phyloP scores from a whole-genome alignment of 768 basidiomycete species.

The Tremella mesenterica region DNA sequence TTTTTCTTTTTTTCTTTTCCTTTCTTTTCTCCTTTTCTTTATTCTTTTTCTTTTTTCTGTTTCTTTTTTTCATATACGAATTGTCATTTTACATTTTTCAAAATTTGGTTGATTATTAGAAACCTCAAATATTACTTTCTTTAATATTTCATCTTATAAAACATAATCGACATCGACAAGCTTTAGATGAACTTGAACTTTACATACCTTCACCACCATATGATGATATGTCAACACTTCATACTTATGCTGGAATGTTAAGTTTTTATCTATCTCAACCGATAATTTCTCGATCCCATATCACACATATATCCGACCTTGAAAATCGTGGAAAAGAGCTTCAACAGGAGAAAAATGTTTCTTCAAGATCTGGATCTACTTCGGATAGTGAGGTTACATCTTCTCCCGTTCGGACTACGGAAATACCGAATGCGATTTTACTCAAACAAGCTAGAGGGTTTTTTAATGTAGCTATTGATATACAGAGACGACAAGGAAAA shows the following conservation, averaged over 20 bases:
- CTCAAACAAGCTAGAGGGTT: slow-evolving; percentile 24
- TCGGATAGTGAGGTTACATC: no score
- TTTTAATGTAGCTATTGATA: slow-evolving; percentile 25
- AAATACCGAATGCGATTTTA: slow-evolving; percentile 17
- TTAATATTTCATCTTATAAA: slow-evolving; percentile 61
- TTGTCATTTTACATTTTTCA: no score
- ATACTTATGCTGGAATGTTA: slow-evolving; percentile 73
- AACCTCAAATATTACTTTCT: slow-evolving; percentile 66
- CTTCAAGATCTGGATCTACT: no score
- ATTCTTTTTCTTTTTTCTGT: no score
- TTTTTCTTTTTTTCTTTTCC: no score
- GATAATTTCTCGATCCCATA: no score
- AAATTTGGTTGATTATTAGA: slow-evolving; percentile 51
- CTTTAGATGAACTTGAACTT: slow-evolving; percentile 79
- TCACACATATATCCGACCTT: no score
- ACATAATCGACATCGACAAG: slow-evolving; percentile 55
- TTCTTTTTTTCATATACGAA: no score
- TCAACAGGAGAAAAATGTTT: no score
- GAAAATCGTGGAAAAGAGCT: no score
- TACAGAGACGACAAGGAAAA: slow-evolving; percentile 8
- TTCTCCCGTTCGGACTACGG: no score
- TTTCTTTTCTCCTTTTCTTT: no score
- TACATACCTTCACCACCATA: slow-evolving; percentile 79
- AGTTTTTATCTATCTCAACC: slow-evolving; percentile 49
- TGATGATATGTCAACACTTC: slow-evolving; percentile 68